Conservation (phyloP, 2,329 filamentous ascomycete genomes). For the Passalora sequoiae region DNA sequence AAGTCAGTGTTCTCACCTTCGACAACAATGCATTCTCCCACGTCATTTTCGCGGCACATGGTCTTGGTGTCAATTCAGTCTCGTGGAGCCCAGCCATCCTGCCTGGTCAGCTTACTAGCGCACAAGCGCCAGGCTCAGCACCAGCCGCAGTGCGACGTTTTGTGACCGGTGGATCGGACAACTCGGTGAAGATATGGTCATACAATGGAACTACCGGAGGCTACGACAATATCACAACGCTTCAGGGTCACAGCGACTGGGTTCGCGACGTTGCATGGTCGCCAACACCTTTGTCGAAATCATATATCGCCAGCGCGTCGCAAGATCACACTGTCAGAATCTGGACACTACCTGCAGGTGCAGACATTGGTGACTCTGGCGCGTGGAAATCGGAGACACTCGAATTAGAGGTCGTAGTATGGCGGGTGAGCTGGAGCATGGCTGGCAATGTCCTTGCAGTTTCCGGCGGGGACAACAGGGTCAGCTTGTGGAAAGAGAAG, state of each 20-base stretch:
- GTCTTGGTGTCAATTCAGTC: slow-evolving; percentile 89
- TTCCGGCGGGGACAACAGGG: slow-evolving; percentile 91
- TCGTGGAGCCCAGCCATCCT: slow-evolving; percentile 86
- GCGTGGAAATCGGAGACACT: slow-evolving; percentile 84
- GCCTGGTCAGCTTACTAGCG: slow-evolving; percentile 76
- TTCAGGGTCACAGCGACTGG: slow-evolving; percentile 89
- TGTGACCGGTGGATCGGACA: slow-evolving; percentile 92
- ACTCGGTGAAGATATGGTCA: slow-evolving; percentile 87
- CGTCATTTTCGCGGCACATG: slow-evolving; percentile 84
- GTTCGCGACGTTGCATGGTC: slow-evolving; percentile 97
- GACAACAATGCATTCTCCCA: slow-evolving; percentile 92
- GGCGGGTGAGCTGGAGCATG: slow-evolving; percentile 96
- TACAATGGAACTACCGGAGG: slow-evolving; percentile 53
- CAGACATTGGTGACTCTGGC: slow-evolving; percentile 43
- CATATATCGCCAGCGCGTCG: slow-evolving; percentile 90
- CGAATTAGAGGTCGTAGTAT: slow-evolving; percentile 81
- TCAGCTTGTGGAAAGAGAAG: slow-evolving; percentile 98
- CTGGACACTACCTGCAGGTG: slow-evolving; percentile 63
- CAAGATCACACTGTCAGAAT: slow-evolving; percentile 97
- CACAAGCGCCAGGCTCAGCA: slow-evolving; percentile 49
- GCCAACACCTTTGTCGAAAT: slow-evolving; percentile 88
- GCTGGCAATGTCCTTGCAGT: slow-evolving; percentile 95
- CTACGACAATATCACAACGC: slow-evolving; percentile 49
- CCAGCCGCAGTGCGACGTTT: slow-evolving; percentile 63
- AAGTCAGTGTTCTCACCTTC: slow-evolving; percentile 92